Evolutionary conservation across 257 asterid species (phyloP), one percentile per base, ranked within the genome.

Genomic region (Leptodermis oblonga): DNA sequence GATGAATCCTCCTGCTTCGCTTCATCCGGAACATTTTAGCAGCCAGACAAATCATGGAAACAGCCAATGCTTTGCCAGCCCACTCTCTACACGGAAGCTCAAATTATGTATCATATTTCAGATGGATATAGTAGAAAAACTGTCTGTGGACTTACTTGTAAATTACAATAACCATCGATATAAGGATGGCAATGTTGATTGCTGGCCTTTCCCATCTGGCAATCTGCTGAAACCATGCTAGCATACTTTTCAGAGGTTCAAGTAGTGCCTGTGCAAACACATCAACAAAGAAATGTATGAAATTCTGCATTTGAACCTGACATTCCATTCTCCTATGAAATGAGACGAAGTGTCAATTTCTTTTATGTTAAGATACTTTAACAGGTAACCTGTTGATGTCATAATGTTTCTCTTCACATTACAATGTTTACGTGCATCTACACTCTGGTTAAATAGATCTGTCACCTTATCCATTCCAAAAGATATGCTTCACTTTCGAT

Each of bases 51-150:
- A 90, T 26, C 66, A 90, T 72, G 61, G 82, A 70, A 33, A 74
- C 76, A 1, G 98, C 83, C 67, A 90, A 80, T 5, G 84, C 92
- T 42, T 53, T 81, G 31, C 97, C 98, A 8, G 79, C 77, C 92
- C 90, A 90, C 82, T 86, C 97, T 54, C 98, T 90, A 62, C 76
- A 59, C 68, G 56, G 59, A 52, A 52, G 55, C 10, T 49, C 55
- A 49, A 23, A 52, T 37, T 42, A 26, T 11, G 20, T 5, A 22
- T 18, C 12, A 65, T 42, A 45, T 36, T n/a, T n/a, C 12, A 53
- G 53, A 14, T 68, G 67, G 30, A 61, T n/a, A n/a, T 36, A 41
- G 64, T 22, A 3, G 1, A n/a, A 23, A n/a, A 56, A 45, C 23
- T 62, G 53, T 8, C 31, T 30, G 61, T 14, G 63, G 45, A 76